Conservation (phyloP, 192 early-diverging fungal genomes). For the Coemansia sp. region DNA sequence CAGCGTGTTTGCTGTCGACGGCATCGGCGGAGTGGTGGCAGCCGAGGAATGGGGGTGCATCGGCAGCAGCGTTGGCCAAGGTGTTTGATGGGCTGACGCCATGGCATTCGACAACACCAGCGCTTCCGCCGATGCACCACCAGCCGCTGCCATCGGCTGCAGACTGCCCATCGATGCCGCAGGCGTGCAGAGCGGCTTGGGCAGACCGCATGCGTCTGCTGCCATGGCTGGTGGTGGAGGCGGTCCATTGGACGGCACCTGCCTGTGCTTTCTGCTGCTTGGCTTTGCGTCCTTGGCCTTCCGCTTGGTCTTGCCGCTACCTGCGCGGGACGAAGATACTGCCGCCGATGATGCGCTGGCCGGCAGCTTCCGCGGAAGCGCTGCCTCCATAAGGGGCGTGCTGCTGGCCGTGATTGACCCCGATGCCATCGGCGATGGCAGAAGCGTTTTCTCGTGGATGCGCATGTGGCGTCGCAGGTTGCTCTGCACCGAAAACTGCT, state of each 20-base stretch:
- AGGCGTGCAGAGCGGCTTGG: not conserved
- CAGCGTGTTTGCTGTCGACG: not conserved
- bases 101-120: no score
- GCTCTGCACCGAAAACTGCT: constrained; percentile 54
- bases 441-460: constrained; percentile 37
- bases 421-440: not conserved
- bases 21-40: not conserved
- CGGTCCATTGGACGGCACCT: not conserved
- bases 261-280: not conserved
- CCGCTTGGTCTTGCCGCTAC: not conserved
- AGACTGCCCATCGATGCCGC: not conserved
- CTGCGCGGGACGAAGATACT: no score
- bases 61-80: not conserved
- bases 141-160: constrained; percentile 2
- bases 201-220: not conserved
- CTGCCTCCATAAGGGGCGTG: not conserved
- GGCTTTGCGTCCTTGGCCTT: not conserved
- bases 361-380: not conserved
- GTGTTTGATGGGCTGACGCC: not conserved
- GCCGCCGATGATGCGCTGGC: not conserved
- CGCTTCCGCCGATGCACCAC: no score
- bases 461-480: constrained; percentile 48
- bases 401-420: not conserved
- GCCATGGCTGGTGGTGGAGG: no score
- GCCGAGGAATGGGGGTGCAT: not conserved